Base-by-base conservation (phyloP, 148 eudicot species). In the Chenopodium berlandieri region DNA sequence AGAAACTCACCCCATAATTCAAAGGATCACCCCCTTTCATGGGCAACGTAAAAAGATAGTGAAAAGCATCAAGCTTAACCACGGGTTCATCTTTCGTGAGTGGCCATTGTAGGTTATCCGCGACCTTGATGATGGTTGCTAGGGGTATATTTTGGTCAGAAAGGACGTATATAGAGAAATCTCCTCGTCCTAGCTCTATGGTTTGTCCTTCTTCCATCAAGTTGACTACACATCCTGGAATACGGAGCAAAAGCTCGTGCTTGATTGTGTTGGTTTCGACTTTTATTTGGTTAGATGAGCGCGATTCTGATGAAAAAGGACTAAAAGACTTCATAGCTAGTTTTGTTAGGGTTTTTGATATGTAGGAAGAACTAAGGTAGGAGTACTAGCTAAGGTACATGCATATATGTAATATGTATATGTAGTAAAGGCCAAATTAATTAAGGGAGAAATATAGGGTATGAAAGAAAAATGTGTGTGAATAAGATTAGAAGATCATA, bases 71-170 rank as follows among this genome's bases (percentile, higher is more conserved):
- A 50, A 95, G 88, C 85, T 95, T 95, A 80, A 95, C 90, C 19
- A 93, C 94, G 0, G 98, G 98, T 76, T 95, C 98, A 79, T 95
- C 98, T 80, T 92, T 95, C 1, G 98, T 95, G 76, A 95, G 84
- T 0, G 98, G 98, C 98, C 98, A 95, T 58, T 95, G 97, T 44
- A 93, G 91, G 78, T 90, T 88, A 8, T 89, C 82, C 4, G 93
- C 92, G 30, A 93, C 93, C 79, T 93, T 95, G 30, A 93, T 80
- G 7, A 84, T 86, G 27, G 94, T 91, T 1, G 98, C 98, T 1
- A 95, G 79, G 32, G 85, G 77, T 14, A 93, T 83, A 7, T 87
- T 78, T 27, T 84, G 91, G 54, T 95, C 98, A 0, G 86, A 82
- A 66, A 95, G 74, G 2, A 88, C 85, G 17, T 87, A 16, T 6